Base-by-base conservation (phyloP, 2,329 filamentous ascomycete species). In the Peltaster fructicola region DNA sequence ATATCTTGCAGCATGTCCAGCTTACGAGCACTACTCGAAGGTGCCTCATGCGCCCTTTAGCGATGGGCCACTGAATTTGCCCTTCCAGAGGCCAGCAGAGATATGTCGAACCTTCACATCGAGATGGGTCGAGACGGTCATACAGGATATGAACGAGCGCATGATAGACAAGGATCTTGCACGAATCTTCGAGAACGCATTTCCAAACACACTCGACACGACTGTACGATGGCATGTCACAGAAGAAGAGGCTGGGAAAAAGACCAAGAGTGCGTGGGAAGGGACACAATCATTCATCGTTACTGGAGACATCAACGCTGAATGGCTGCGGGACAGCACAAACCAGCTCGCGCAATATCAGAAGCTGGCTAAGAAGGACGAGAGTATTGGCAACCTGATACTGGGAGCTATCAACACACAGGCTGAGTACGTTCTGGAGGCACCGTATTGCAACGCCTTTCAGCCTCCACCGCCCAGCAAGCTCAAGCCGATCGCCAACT, bases 361-460 rank as follows among this genome's bases (percentile, higher is more conserved):
- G 46, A 57, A 67, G 0, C 59, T 98, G 13, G 77, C 84, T 3
- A 79, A 72, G 42, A 79, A 80, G 35, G 84, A 95, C 44, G 66
- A 69, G 18, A 65, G 64, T 20, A 73, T 98, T 24, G 70, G 74
- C 45, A 73, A 67, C 33, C 58, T 98, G 26, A 81, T 98, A 14
- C 58, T 90, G 2, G 88, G 88, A 12, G 85, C 85, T 20, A 92
- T 95, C 54, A 91, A 92, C 49, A 95, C 88, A 0, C 88, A 98
- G 53, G 67, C 79, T 9, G 85, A 95, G 50, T 95, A 82, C 44
- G 79, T 98, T 20, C 92, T 95, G 33, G 70, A 80, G 42, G 82
- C 78, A 1, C 88, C 88, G 0, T 98, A 95, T 56, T 98, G 88
- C 63, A 95, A 98, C 50, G 88, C 88, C 10, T 98, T 95, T 52